phyloP scores from a whole-genome alignment of 257 asterid genomes.

The Scutellaria galericulata region DNA sequence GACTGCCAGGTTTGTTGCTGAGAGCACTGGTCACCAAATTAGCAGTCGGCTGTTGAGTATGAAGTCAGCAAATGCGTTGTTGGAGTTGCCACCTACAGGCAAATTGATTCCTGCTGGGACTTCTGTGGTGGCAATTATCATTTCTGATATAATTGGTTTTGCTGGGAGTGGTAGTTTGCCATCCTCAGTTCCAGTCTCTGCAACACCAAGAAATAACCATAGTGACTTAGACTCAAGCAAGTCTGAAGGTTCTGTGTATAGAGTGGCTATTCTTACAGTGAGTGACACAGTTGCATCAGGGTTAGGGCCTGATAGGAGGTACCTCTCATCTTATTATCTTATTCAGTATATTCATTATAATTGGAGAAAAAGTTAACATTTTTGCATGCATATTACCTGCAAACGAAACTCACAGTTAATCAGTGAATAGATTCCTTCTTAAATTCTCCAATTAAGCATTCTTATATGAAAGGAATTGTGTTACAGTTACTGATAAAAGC shows the following conservation, averaged over 20 bases:
- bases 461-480: constrained; percentile 7
- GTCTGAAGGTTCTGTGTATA: constrained; percentile 47
- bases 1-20: constrained; percentile 77
- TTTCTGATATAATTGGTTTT: constrained; percentile 66
- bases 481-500: constrained; percentile 8
- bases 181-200: constrained; percentile 36
- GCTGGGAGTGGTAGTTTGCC: constrained; percentile 43
- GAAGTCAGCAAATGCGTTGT: constrained; percentile 92
- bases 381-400: neutral
- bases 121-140: constrained; percentile 61
- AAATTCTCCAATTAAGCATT: neutral
- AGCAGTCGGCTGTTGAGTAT: constrained; percentile 93
- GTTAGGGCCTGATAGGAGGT: constrained; percentile 87
- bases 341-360: constrained; percentile 16
- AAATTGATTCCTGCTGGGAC: constrained; percentile 70
- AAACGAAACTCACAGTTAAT: neutral
- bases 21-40: constrained; percentile 89
- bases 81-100: constrained; percentile 78
- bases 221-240: constrained; percentile 34
- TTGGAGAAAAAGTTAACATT: neutral
- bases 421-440: constrained; percentile 13
- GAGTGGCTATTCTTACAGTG: constrained; percentile 89
- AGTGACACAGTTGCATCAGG: constrained; percentile 93
- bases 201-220: constrained; percentile 36
- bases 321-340: constrained; percentile 33